Evolutionary conservation across 495 filamentous ascomycete genomes (phyloP).

Genomic region (Podospora sp.): DNA sequence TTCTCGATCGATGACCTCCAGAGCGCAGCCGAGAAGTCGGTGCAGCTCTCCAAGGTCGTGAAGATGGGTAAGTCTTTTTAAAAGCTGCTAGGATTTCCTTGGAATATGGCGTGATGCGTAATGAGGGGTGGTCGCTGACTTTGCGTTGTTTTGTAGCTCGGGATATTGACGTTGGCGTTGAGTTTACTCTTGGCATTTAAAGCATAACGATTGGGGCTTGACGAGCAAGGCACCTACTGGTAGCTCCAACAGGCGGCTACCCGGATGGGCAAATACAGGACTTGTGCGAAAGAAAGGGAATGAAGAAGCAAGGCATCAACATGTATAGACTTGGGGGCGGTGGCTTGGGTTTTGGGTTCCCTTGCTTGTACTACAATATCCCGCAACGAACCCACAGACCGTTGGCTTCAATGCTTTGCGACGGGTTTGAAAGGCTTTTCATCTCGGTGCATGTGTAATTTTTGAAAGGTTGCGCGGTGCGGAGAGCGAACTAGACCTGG

Average conservation of each 20-base stretch:
- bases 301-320: neutral
- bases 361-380: constrained; percentile 6
- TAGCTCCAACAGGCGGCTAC: neutral
- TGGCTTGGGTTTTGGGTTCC: constrained; percentile 2
- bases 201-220: constrained; percentile 8
- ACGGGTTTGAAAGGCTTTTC: neutral
- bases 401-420: neutral
- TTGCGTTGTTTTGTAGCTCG: constrained; percentile 59
- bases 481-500: constrained; percentile 15
- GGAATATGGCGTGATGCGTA: constrained; percentile 12
- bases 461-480: neutral
- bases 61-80: constrained; percentile 76
- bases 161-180: constrained; percentile 96
- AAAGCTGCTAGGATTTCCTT: constrained; percentile 11
- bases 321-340: constrained; percentile 18
- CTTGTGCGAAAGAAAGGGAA: neutral
- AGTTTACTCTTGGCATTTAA: constrained; percentile 96
- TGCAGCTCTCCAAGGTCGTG: constrained; percentile 98
- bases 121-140: constrained; percentile 18
- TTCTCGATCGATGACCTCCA: constrained; percentile 99
- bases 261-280: neutral
- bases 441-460: constrained; percentile 13
- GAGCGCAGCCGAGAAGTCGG: constrained; percentile 94
- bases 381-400: constrained; percentile 7
- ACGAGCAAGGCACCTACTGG: neutral